phyloP scores from a whole-genome alignment of 352 stramenopile genomes.

The Blastocystis sp. region DNA sequence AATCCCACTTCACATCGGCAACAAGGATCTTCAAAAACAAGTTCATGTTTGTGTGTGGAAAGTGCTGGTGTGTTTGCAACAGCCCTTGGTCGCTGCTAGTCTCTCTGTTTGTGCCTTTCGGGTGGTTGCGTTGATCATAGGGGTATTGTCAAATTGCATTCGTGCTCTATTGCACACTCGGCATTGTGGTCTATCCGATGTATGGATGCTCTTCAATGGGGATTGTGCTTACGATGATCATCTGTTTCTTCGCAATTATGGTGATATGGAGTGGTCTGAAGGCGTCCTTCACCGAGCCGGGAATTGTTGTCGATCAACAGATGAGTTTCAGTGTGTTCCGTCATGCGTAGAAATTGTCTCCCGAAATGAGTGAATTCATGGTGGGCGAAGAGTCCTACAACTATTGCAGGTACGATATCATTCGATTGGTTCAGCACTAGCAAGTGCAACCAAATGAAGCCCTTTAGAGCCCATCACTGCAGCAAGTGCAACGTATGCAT shows the following conservation, averaged over 20 bases:
- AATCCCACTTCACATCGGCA: no score
- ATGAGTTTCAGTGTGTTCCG: neutral
- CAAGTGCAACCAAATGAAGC: conserved; percentile 63
- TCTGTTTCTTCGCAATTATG: conserved; percentile 43
- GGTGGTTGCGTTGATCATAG: neutral
- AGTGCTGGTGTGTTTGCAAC: conserved; percentile 19
- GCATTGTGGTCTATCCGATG: conserved; percentile 8
- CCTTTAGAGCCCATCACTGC: conserved; percentile 59
- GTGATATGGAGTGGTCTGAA: conserved; percentile 57
- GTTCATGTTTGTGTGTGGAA: conserved; percentile 13
- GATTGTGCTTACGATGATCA: neutral
- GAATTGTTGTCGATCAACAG: conserved; percentile 20
- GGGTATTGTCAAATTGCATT: conserved; percentile 34
- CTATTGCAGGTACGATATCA: conserved; percentile 41
- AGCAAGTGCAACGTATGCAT: conserved; percentile 57
- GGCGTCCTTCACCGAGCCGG: conserved; percentile 28
- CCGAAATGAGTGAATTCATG: conserved; percentile 12
- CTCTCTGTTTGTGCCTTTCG: neutral
- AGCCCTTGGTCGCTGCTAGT: neutral
- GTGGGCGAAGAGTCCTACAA: neutral
- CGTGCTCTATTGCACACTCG: conserved; percentile 13
- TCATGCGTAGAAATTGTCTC: conserved; percentile 13
- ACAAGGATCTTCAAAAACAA: neutral
- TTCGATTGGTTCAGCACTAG: conserved; percentile 1
- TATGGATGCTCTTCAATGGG: conserved; percentile 21